These are phyloP conservation scores for Barnettozyma vustinii DNA, from an alignment of 805 yeast species.

Conservation along the genomic window DNA sequence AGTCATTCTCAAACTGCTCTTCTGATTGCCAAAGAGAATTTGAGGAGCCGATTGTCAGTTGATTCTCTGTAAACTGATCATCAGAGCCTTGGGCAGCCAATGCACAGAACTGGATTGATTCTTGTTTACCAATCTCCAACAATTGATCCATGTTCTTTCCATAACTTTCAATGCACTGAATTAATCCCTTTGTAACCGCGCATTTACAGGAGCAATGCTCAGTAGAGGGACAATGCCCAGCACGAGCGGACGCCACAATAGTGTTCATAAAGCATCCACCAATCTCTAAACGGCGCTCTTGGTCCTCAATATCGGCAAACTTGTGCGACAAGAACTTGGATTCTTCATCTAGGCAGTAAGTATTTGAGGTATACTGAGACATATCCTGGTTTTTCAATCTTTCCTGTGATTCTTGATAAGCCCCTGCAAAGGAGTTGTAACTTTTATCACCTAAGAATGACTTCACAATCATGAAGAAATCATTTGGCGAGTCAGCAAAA, in stretches of 20 bases:
- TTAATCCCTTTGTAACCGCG: conserved; percentile 5
- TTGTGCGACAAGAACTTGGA: background rate
- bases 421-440: conserved; percentile 6
- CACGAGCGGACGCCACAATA: background rate
- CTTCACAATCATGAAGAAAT: conserved; percentile 4
- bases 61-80: background rate
- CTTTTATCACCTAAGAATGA: conserved; percentile 7
- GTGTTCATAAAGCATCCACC: conserved; percentile 8
- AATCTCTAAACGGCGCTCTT: conserved; percentile 1
- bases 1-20: conserved; percentile 10
- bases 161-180: conserved; percentile 7
- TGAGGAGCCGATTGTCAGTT: background rate
- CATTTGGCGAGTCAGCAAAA: conserved; percentile 3
- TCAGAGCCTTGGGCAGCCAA: background rate
- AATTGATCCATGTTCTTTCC: background rate
- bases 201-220: conserved; percentile 14
- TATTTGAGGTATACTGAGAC: background rate
- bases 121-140: conserved; percentile 1
- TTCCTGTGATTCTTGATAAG: conserved; percentile 9
- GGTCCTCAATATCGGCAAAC: conserved; percentile 1
- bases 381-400: background rate
- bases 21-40: conserved; percentile 3
- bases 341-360: conserved; percentile 8
- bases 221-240: conserved; percentile 7
- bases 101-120: conserved; percentile 2